Evolutionary conservation across 2,329 filamentous ascomycete genomes (phyloP), one percentile per base, ranked within the genome.

Genomic region (Claviceps monticola): DNA sequence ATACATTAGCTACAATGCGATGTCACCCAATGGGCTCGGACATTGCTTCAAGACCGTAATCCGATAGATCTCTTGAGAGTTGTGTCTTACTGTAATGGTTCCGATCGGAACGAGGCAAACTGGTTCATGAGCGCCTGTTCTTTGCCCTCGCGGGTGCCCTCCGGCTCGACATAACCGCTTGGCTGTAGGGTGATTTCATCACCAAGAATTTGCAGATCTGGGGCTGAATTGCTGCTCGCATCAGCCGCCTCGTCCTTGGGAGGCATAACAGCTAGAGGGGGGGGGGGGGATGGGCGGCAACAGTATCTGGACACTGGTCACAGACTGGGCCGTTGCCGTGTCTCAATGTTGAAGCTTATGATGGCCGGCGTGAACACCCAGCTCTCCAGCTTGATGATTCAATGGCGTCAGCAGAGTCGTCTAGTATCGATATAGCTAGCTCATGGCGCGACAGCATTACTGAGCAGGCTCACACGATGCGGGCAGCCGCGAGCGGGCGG

Each of bases 101-200:
- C 79, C 42, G 78, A 74, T 53, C 91, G 83, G 66, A 97, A 96
- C 46, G 89, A 85, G 48, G 87, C 86, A 76, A 93, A 93, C 63
- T 90, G 82, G 66, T 84, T 82, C 71, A 91, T 82, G 58, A 90
- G 71, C 19, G 82, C 82, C 62, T 83, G 78, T 59, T 89, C 85
- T 55, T 77, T 77, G 44, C 60, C 67, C 49, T 74, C 79, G 44
- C 71, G 73, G 55, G 73, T 63, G 54, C 72, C 64, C 43, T 62
- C 64, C 26, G 74, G 70, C 62, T 80, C 77, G 53, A 83, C 72
- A 61, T 78, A 86, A 54, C 83, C 84, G 57, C 81, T 81, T 8
- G 85, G 85, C 62, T 88, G 84, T 41, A 90, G 77, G 1, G 82
- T 88, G 59, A 89, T 79, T 60, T 83, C 73, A 62, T 86, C 80